phyloP scores from a whole-genome alignment of 306 rosid genomes.

The Trifolium subterraneum region DNA sequence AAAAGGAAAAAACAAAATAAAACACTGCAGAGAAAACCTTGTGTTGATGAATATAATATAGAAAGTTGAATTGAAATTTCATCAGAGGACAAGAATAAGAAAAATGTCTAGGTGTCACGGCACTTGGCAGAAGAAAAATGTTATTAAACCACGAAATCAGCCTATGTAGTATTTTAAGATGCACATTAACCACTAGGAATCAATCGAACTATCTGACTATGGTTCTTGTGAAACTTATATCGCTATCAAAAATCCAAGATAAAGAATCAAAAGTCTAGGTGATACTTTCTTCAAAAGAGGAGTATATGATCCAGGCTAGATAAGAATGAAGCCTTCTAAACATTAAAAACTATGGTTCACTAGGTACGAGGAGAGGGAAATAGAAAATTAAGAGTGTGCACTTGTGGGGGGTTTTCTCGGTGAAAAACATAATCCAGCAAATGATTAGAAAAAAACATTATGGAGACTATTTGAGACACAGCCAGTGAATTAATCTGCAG shows the following conservation, averaged over 20 bases:
- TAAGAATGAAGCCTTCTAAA: too few relatives aligned
- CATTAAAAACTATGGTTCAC: too few relatives aligned
- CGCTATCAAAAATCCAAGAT: not conserved
- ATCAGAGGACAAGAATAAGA: not conserved
- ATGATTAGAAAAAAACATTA: not conserved
- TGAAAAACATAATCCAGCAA: too few relatives aligned
- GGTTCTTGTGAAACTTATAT: not conserved
- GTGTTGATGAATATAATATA: not conserved
- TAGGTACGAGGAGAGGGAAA: too few relatives aligned
- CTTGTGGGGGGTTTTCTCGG: too few relatives aligned
- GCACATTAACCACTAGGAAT: slow-evolving; percentile 11
- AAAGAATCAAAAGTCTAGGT: not conserved
- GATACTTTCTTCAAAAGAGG: slow-evolving; percentile 6
- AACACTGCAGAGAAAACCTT: not conserved
- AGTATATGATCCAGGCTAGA: not conserved
- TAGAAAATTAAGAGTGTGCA: too few relatives aligned
- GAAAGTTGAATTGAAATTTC: not conserved
- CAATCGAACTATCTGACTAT: not conserved
- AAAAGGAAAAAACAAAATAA: not conserved
- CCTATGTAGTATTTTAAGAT: slow-evolving; percentile 16
- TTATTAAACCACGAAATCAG: not conserved
- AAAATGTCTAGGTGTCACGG: too few relatives aligned
- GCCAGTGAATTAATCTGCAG: not conserved
- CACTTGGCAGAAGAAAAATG: not conserved
- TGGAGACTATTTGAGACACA: not conserved